These are phyloP conservation scores for Candida wancherniae DNA, from an alignment of 805 yeast genomes.

Conservation along the genomic window DNA sequence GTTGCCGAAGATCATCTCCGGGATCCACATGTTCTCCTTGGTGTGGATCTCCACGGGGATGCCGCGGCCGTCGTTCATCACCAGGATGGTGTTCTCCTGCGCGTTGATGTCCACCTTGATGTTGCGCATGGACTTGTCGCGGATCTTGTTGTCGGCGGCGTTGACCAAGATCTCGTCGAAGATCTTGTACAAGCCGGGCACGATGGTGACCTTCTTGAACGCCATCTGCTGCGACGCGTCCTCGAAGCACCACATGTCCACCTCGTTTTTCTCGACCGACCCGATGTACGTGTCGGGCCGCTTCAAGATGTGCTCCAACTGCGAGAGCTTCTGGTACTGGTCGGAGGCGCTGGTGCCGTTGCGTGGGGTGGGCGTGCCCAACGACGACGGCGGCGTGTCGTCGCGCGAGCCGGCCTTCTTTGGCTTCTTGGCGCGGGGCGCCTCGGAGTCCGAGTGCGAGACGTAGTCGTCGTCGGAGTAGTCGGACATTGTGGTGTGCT, in stretches of 20 bases:
- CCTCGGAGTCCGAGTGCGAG: conserved; percentile 11
- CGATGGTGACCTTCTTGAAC: conserved; percentile 66
- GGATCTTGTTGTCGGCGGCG: conserved; percentile 97
- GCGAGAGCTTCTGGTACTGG: conserved; percentile 90
- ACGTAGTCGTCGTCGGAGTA: conserved; percentile 10
- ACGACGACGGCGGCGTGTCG: conserved; percentile 14
- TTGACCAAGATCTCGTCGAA: conserved; percentile 96
- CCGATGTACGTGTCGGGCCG: conserved; percentile 99
- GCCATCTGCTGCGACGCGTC: conserved; percentile 36
- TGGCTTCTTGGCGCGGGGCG: conserved; percentile 6
- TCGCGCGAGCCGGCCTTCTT: conserved; percentile 8
- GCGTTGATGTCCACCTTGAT: conserved; percentile 78
- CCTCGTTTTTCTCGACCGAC: conserved; percentile 76
- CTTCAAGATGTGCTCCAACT: conserved; percentile 90
- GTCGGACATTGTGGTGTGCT: conserved; percentile 8
- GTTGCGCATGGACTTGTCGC: conserved; percentile 86
- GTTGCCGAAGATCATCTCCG: conserved; percentile 94
- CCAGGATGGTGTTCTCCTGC: conserved; percentile 69
- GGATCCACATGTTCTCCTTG: conserved; percentile 89
- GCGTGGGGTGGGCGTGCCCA: conserved; percentile 12
- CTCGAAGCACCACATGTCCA: conserved; percentile 83
- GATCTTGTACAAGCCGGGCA: conserved; percentile 93
- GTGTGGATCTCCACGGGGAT: conserved; percentile 92
- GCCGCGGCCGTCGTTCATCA: conserved; percentile 91
- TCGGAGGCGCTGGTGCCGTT: conserved; percentile 44